These are phyloP conservation scores for Cyberlindnera amylophila DNA, from an alignment of 805 yeast genomes.

Conservation along the genomic window DNA sequence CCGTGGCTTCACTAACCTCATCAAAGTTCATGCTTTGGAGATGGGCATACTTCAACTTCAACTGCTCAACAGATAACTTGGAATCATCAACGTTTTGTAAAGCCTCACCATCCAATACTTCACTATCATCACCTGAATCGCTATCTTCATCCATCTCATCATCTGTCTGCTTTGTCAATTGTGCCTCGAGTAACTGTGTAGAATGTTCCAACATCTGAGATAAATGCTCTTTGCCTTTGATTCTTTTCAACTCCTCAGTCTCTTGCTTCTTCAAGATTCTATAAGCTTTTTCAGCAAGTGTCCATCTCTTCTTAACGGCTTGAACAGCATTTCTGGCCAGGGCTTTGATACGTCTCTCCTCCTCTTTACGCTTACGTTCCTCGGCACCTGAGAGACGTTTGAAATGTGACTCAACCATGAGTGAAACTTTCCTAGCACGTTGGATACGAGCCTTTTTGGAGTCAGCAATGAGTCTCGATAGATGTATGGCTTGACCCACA, in stretches of 20 bases:
- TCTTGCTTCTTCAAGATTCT: constrained; percentile 70
- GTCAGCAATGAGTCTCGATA: constrained; percentile 68
- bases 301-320: constrained; percentile 89
- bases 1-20: constrained; percentile 27
- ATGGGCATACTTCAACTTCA: constrained; percentile 26
- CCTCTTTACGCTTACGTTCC: constrained; percentile 72
- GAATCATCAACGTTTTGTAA: constrained; percentile 21
- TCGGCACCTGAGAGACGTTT: constrained; percentile 84
- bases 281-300: constrained; percentile 78
- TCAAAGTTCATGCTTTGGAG: constrained; percentile 24
- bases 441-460: constrained; percentile 59
- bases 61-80: constrained; percentile 29
- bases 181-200: constrained; percentile 85
- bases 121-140: constrained; percentile 27
- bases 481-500: constrained; percentile 66
- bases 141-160: constrained; percentile 23
- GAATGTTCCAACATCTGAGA: constrained; percentile 88
- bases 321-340: constrained; percentile 79
- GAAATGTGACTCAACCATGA: constrained; percentile 82
- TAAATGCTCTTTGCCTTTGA: constrained; percentile 81
- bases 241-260: constrained; percentile 72
- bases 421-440: constrained; percentile 69
- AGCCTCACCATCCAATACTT: constrained; percentile 13
- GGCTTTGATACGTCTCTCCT: constrained; percentile 62
- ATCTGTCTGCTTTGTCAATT: constrained; percentile 44